Percentiles rank a stretch among this genome's conserved stretches.
These are phyloP conservation scores for Miamiensis avidus DNA, from an alignment of 169 alveolate species.

Conservation along the genomic window DNA sequence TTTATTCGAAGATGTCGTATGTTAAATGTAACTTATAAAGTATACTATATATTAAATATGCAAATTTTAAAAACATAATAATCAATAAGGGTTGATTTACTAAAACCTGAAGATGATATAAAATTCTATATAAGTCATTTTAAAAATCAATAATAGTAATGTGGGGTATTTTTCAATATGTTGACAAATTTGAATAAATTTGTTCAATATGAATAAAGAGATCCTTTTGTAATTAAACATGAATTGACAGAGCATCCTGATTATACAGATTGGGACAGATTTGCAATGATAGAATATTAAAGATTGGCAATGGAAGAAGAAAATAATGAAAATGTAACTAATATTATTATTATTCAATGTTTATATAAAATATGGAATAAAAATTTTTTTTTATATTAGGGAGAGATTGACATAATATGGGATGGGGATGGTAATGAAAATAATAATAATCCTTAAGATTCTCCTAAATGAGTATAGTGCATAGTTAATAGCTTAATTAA, in stretches of 20 bases:
- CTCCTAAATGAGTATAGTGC: neutral
- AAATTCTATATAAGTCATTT: slow-evolving; percentile 81
- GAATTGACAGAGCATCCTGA: slow-evolving; percentile 78
- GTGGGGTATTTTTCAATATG: slow-evolving; percentile 83
- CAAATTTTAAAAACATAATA: neutral
- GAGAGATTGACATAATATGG: slow-evolving; percentile 3
- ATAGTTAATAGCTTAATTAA: no score
- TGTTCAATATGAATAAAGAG: slow-evolving; percentile 83
- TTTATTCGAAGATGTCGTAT: slow-evolving; percentile 78
- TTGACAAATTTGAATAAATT: slow-evolving; percentile 82
- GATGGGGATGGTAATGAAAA: slow-evolving; percentile 12
- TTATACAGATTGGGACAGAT: slow-evolving; percentile 89
- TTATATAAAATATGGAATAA: neutral
- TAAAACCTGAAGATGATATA: slow-evolving; percentile 80
- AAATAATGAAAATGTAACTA: slow-evolving; percentile 70
- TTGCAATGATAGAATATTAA: slow-evolving; percentile 81
- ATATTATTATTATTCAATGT: neutral
- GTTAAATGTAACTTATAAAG: slow-evolving; percentile 68
- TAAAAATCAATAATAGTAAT: slow-evolving; percentile 48
- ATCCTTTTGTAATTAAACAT: slow-evolving; percentile 76
- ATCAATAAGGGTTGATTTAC: slow-evolving; percentile 56
- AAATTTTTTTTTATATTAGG: neutral
- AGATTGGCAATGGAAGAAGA: slow-evolving; percentile 89
- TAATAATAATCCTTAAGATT: neutral
- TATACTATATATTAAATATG: neutral